These are phyloP conservation scores for Tilletiaria anomala DNA, from an alignment of 1,284 basidiomycete species.

Conservation along the genomic window DNA sequence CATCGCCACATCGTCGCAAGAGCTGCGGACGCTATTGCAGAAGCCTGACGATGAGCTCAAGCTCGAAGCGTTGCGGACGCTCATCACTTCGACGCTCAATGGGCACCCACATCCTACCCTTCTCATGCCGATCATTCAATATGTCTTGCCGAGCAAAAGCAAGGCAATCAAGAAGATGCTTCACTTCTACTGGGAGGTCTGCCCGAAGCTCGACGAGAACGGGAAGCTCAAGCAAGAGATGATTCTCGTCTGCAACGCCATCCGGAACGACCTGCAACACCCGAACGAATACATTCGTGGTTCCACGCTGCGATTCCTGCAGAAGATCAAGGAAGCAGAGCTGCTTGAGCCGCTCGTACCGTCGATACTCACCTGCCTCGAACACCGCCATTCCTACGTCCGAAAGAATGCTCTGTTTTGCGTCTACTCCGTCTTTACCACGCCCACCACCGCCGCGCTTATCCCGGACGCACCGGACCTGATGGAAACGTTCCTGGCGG, in stretches of 20 bases:
- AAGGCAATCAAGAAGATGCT: conserved; percentile 97
- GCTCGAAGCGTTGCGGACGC: conserved; percentile 86
- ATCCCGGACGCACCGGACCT: conserved; percentile 94
- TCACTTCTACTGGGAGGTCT: conserved; percentile 98
- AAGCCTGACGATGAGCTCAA: conserved; percentile 97
- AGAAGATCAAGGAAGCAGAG: conserved; percentile 88
- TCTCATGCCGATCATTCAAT: conserved; percentile 98
- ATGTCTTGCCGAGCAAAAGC: conserved; percentile 81
- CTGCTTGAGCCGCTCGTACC: conserved; percentile 91
- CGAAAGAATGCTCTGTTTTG: conserved; percentile 98
- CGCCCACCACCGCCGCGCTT: conserved; percentile 64
- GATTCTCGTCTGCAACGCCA: conserved; percentile 97
- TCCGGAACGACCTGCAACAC: conserved; percentile 97
- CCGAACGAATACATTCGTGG: conserved; percentile 99
- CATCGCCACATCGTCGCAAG: conserved; percentile 40
- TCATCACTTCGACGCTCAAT: conserved; percentile 89
- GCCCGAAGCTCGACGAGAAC: conserved; percentile 90
- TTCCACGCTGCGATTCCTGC: conserved; percentile 85
- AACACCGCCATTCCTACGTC: conserved; percentile 95
- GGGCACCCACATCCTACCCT: conserved; percentile 77
- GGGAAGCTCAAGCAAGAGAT: conserved; percentile 99
- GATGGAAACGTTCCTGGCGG: conserved; percentile 91
- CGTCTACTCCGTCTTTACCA: conserved; percentile 80
- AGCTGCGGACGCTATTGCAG: conserved; percentile 73
- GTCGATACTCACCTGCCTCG: conserved; percentile 79